These are phyloP conservation scores for Apiospora hydei DNA, from an alignment of 2,329 filamentous ascomycete genomes.

Conservation along the genomic window DNA sequence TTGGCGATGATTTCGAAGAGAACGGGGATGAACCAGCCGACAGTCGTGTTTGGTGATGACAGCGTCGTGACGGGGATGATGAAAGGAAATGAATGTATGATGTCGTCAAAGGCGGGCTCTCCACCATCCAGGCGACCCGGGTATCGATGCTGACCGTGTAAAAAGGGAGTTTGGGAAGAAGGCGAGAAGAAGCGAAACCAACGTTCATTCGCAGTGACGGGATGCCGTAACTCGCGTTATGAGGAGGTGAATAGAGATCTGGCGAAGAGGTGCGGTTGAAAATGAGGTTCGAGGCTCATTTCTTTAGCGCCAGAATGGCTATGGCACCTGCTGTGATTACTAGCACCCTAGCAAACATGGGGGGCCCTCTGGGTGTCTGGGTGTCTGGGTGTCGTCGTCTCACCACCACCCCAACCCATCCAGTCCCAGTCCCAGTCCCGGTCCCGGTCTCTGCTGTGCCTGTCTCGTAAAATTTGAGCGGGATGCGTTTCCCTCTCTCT, in stretches of 20 bases:
- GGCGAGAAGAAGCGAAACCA: conserved; percentile 24
- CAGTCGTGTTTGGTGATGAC: conserved; percentile 25
- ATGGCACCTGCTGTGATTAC: conserved; percentile 19
- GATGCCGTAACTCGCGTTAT: conserved; percentile 16
- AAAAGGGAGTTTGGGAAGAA: conserved; percentile 1
- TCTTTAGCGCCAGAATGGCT: conserved; percentile 21
- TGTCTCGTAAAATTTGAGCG: conserved; percentile 13
- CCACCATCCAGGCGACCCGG: conserved; percentile 35
- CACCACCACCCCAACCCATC: conserved; percentile 20
- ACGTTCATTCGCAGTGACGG: conserved; percentile 7
- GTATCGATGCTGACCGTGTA: conserved; percentile 20
- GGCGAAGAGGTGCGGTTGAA: conserved; percentile 19
- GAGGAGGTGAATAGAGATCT: conserved; percentile 15
- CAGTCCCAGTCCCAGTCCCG: conserved; percentile 3
- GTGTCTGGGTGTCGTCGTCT: conserved; percentile 19
- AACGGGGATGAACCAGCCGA: conserved; percentile 1
- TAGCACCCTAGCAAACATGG: conserved; percentile 18
- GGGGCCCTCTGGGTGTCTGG: not conserved
- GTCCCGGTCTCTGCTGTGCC: not conserved
- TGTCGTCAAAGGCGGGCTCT: conserved; percentile 24
- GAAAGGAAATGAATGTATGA: conserved; percentile 20
- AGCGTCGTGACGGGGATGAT: conserved; percentile 31
- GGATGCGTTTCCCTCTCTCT: conserved; percentile 17
- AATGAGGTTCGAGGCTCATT: conserved; percentile 22
- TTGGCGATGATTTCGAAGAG: conserved; percentile 5